Percentiles rank a stretch among this genome's conserved stretches.
These are phyloP conservation scores for Epichloe amarillans DNA, from an alignment of 2,329 filamentous ascomycete species.

Conservation along the genomic window DNA sequence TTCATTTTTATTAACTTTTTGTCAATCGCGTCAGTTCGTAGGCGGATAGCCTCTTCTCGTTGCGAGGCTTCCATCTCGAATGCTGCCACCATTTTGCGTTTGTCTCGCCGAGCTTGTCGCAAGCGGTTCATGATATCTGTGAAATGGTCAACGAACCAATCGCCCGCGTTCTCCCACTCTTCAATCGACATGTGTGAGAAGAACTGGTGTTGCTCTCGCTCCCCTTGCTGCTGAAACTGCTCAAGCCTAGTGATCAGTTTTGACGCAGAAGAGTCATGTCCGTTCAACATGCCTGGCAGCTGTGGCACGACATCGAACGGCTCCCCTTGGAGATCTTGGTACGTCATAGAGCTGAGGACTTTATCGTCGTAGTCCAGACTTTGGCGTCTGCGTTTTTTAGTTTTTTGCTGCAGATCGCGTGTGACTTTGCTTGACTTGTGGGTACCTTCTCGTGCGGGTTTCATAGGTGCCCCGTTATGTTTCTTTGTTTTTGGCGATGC, in stretches of 20 bases:
- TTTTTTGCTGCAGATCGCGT: constrained; percentile 9
- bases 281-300: constrained; percentile 23
- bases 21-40: constrained; percentile 39
- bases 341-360: constrained; percentile 40
- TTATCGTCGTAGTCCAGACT: constrained; percentile 45
- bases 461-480: constrained; percentile 9
- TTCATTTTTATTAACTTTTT: constrained; percentile 41
- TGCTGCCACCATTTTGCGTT: constrained; percentile 33
- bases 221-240: constrained; percentile 33
- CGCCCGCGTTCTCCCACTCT: constrained; percentile 46
- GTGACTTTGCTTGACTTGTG: constrained; percentile 11
- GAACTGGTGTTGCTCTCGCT: constrained; percentile 33
- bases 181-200: constrained; percentile 39
- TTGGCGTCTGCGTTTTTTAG: constrained; percentile 28
- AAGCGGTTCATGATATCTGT: constrained; percentile 33
- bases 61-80: constrained; percentile 43
- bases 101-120: constrained; percentile 33
- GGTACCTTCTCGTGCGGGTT: constrained; percentile 10
- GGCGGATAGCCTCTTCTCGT: constrained; percentile 40
- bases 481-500: constrained; percentile 13
- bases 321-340: constrained; percentile 34
- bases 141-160: constrained; percentile 47
- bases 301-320: constrained; percentile 41
- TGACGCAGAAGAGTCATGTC: constrained; percentile 23
- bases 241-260: constrained; percentile 35